A percentile compares a stretch with the other conserved stretches of the same genome.
Evolutionary conservation across 1,139 yeast species (phyloP).

Genomic region (Magnusiomyces fungicola): DNA sequence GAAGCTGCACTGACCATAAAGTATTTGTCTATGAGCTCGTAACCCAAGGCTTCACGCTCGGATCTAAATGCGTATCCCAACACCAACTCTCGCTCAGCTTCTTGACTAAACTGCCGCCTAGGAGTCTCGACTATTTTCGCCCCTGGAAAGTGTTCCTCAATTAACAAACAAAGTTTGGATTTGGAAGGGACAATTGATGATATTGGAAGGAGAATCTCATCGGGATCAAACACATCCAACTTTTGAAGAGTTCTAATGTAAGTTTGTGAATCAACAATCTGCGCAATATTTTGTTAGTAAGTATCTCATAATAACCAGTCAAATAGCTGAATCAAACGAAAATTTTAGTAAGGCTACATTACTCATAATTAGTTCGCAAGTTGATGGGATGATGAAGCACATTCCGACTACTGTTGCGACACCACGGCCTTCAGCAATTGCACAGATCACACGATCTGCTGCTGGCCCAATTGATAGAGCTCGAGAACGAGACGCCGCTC

Average conservation of each 20-base stretch:
- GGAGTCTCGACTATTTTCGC: conserved; percentile 26
- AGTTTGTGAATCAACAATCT: conserved; percentile 39
- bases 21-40: conserved; percentile 20
- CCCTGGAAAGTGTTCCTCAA: conserved; percentile 32
- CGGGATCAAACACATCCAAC: conserved; percentile 34
- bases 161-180: conserved; percentile 34
- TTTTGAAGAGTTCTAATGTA: conserved; percentile 41
- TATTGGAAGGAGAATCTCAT: conserved; percentile 34
- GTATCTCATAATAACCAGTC: not conserved
- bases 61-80: conserved; percentile 18
- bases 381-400: conserved; percentile 33
- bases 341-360: conserved; percentile 28
- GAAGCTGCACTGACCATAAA: conserved; percentile 34
- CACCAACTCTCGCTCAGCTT: conserved; percentile 5
- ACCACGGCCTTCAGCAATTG: conserved; percentile 32
- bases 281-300: no score
- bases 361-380: conserved; percentile 28
- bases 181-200: conserved; percentile 21
- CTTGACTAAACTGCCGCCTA: conserved; percentile 17
- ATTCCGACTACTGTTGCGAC: conserved; percentile 35
- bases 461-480: conserved; percentile 10
- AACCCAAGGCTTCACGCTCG: conserved; percentile 19
- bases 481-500: conserved; percentile 10
- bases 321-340: not conserved
- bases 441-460: conserved; percentile 25